These are phyloP conservation scores for Patellifolia procumbens DNA, from an alignment of 179 eudicot species.

Conservation along the genomic window DNA sequence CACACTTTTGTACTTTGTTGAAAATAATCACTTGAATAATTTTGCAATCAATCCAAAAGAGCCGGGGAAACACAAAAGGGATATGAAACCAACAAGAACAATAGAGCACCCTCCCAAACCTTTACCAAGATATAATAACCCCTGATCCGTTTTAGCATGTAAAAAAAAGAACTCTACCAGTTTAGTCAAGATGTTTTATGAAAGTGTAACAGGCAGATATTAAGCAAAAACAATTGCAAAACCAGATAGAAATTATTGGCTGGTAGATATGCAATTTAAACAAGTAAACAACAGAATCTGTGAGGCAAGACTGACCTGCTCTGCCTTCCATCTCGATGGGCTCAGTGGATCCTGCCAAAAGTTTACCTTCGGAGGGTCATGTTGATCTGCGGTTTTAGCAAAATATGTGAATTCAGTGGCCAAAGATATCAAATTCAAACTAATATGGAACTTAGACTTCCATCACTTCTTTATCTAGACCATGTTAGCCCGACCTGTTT, in stretches of 20 bases:
- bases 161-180: too few species aligned
- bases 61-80: too few species aligned
- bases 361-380: conserved; percentile 49
- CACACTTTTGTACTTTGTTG: too few species aligned
- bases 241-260: too few species aligned
- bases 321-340: conserved; percentile 69
- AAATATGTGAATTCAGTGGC: neutral
- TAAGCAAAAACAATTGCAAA: too few species aligned
- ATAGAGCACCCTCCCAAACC: neutral
- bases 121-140: neutral
- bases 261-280: neutral
- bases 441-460: neutral
- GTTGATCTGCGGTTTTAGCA: conserved; percentile 44
- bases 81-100: too few species aligned
- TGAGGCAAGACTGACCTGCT: conserved; percentile 47
- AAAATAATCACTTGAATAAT: too few species aligned
- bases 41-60: neutral
- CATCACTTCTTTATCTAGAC: neutral
- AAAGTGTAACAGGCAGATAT: too few species aligned
- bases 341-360: conserved; percentile 60
- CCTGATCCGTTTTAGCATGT: too few species aligned
- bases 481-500: neutral
- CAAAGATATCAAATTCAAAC: neutral
- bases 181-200: too few species aligned
- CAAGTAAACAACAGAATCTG: neutral